Evolutionary conservation across 2,329 filamentous ascomycete species (phyloP).

Genomic region (Stemphylium beticola): DNA sequence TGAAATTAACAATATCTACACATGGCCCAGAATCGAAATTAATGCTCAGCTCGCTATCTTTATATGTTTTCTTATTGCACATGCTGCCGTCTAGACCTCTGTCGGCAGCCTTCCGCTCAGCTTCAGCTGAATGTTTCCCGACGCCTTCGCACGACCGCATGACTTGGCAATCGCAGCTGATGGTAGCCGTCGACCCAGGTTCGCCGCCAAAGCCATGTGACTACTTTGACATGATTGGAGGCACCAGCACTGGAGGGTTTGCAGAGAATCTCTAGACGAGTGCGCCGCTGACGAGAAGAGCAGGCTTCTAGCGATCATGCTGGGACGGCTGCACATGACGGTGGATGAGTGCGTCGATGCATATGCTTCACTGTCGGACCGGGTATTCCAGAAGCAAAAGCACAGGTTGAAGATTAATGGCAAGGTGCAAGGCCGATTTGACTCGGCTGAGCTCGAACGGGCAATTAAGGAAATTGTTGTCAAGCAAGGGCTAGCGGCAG

Average conservation of each 20-base stretch:
- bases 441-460: slow-evolving; percentile 22
- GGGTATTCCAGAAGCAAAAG: slow-evolving; percentile 18
- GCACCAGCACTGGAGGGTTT: too few species aligned
- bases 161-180: background rate
- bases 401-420: slow-evolving; percentile 12
- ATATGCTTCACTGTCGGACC: slow-evolving; percentile 12
- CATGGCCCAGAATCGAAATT: background rate
- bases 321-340: slow-evolving; percentile 13
- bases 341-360: slow-evolving; percentile 14
- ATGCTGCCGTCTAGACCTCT: too few species aligned
- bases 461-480: slow-evolving; percentile 19
- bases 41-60: too few species aligned
- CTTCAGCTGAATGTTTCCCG: too few species aligned
- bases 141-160: background rate
- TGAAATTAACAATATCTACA: background rate
- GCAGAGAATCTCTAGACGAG: too few species aligned
- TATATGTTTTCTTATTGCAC: too few species aligned
- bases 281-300: background rate
- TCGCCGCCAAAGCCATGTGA: too few species aligned
- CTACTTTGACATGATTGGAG: too few species aligned
- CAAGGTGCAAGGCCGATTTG: slow-evolving; percentile 19
- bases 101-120: too few species aligned
- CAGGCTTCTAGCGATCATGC: slow-evolving; percentile 17
- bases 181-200: too few species aligned
- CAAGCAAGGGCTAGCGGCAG: slow-evolving; percentile 18